Evolutionary conservation across 495 filamentous ascomycete genomes (phyloP).

Genomic region (Xylaria castorea): DNA sequence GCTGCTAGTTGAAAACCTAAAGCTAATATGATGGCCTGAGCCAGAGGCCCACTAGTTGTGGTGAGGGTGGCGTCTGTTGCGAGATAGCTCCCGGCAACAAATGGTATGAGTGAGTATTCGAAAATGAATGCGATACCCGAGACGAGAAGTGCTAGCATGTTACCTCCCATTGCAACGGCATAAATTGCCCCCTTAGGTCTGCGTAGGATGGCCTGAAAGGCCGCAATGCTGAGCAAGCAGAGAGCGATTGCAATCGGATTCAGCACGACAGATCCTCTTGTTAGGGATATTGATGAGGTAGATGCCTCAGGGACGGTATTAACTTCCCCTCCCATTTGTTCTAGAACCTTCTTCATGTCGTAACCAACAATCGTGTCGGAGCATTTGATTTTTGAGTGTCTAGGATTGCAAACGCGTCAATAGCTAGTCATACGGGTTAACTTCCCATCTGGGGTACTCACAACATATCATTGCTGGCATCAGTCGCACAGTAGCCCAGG

Average conservation of each 20-base stretch:
- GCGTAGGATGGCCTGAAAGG: slow-evolving; percentile 3
- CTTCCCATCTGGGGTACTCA: slow-evolving; percentile 2
- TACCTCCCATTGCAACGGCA: not conserved
- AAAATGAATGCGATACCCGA: slow-evolving; percentile 17
- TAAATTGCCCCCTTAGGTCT: not conserved
- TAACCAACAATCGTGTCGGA: slow-evolving; percentile 1
- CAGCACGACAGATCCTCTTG: not conserved
- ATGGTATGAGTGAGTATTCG: slow-evolving; percentile 1
- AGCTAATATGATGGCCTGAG: slow-evolving; percentile 4
- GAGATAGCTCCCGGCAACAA: not conserved
- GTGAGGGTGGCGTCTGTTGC: not conserved
- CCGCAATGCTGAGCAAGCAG: slow-evolving; percentile 1
- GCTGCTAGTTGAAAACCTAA: slow-evolving; percentile 9
- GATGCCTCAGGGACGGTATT: not conserved
- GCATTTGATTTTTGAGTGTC: not conserved
- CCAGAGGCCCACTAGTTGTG: not conserved
- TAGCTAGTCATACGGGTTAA: too few species aligned
- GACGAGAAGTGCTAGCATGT: not conserved
- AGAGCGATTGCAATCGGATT: slow-evolving; percentile 7
- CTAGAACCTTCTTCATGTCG: not conserved
- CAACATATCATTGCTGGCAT: not conserved
- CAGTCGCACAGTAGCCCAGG: slow-evolving; percentile 22
- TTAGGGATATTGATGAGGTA: slow-evolving; percentile 5
- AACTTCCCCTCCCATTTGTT: not conserved
- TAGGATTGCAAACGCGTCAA: not conserved